Base-by-base conservation (phyloP, 2,329 filamentous ascomycete genomes). In the Aschersonia sp. region DNA sequence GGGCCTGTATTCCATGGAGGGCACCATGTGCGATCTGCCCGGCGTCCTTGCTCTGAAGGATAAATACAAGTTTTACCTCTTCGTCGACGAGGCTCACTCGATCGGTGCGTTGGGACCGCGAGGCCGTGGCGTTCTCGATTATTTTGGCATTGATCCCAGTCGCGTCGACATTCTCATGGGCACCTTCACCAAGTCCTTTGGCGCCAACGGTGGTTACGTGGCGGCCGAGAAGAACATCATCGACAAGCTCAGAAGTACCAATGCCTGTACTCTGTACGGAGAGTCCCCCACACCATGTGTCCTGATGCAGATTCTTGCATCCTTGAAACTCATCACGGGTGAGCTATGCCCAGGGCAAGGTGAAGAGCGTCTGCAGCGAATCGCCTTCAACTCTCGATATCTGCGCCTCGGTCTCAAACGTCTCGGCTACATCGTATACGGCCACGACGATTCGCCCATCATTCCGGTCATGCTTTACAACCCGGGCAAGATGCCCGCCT, bases 1-100 rank as follows among this genome's bases (percentile, higher is more conserved):
- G 65, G 92, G 92, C 56, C 76, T 98, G 22, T 98, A 98, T 73
- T 97, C 90, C 1, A 98, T 98, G 92, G 92, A 98, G 69, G 92
- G 92, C 45, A 96, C 89, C 55, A 94, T 98, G 86, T 92, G 87
- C 67, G 92, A 98, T 63, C 77, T 98, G n/a, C 92, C 92, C 1
- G 87, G 87, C 51, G 72, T 98, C 46, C 69, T 98, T 50, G 77
- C 75, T 46, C 75, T 98, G 54, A 96, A 95, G 78, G 83, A 83
- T 63, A 88, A 86, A 66, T 98, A 98, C 79, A 97, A 95, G 72
- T 98, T 95, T 69, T 78, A 87, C 61, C 78, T 98, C 2, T 98
- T 94, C 60, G 76, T 98, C 51, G 92, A 98, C 58, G 92, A 98
- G 68, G 92, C 92, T 37, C 92, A 98, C 71, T 96, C 89, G 10